phyloP scores from a whole-genome alignment of 1,284 basidiomycete species.

The Lentinus polychrous region DNA sequence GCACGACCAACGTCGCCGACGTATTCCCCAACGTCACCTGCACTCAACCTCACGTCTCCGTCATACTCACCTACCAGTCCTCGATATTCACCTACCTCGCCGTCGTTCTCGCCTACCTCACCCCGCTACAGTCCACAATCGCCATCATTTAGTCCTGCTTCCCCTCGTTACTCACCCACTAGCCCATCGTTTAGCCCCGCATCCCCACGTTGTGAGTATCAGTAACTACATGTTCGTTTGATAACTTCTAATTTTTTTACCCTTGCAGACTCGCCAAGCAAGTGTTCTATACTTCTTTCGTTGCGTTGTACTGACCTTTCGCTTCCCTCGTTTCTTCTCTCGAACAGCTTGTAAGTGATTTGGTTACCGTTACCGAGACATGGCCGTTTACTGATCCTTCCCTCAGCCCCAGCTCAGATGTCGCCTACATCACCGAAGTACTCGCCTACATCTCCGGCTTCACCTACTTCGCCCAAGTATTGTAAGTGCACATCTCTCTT shows the following conservation, averaged over 20 bases:
- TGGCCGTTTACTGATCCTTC: slow-evolving; percentile 13
- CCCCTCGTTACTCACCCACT: slow-evolving; percentile 78
- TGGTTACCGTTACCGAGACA: slow-evolving; percentile 8
- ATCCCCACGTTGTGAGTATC: slow-evolving; percentile 73
- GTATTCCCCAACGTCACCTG: slow-evolving; percentile 81
- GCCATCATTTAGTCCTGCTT: slow-evolving; percentile 82
- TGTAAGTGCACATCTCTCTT: slow-evolving; percentile 44
- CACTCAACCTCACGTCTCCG: slow-evolving; percentile 74
- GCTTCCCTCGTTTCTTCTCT: slow-evolving; percentile 13
- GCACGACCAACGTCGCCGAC: slow-evolving; percentile 73
- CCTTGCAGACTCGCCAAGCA: slow-evolving; percentile 80
- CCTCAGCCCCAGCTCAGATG: slow-evolving; percentile 62
- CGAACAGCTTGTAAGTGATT: slow-evolving; percentile 48
- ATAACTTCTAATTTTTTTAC: too few species aligned
- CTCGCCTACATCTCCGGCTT: slow-evolving; percentile 78
- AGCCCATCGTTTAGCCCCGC: slow-evolving; percentile 86
- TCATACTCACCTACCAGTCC: slow-evolving; percentile 88
- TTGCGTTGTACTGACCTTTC: slow-evolving; percentile 14
- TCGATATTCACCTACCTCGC: slow-evolving; percentile 79
- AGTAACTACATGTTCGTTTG: too few species aligned
- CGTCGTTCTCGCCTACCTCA: slow-evolving; percentile 82
- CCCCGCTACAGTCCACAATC: slow-evolving; percentile 79
- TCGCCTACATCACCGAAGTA: slow-evolving; percentile 83
- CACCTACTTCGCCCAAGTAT: slow-evolving; percentile 84
- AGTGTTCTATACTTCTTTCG: slow-evolving; percentile 26